Percentiles rank a stretch among this genome's conserved stretches.
Conservation (phyloP, 2,329 filamentous ascomycete genomes). For the Pseudonectria buxi region DNA sequence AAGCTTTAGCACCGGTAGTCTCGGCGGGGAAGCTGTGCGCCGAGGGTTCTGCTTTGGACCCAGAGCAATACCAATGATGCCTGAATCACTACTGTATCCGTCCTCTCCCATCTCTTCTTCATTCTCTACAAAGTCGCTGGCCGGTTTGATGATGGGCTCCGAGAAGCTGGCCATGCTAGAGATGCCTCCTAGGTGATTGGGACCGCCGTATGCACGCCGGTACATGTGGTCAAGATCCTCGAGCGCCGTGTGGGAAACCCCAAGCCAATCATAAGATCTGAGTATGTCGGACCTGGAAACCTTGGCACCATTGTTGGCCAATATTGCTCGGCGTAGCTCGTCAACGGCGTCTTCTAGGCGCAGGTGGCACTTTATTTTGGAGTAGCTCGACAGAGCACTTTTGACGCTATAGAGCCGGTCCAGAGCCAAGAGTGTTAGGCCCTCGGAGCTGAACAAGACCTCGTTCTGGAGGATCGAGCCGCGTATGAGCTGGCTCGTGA, state of each 20-base stretch:
- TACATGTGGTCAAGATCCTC: conserved; percentile 51
- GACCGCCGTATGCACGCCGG: conserved; percentile 47
- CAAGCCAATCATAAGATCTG: conserved; percentile 52
- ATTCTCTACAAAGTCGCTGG: conserved; percentile 16
- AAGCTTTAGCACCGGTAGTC: conserved; percentile 31
- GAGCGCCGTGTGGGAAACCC: conserved; percentile 43
- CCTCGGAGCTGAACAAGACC: conserved; percentile 52
- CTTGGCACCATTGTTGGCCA: conserved; percentile 44
- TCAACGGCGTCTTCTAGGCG: conserved; percentile 56
- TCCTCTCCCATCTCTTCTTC: conserved; percentile 15
- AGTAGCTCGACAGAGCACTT: conserved; percentile 51
- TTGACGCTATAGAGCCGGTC: conserved; percentile 62
- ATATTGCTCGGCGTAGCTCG: conserved; percentile 52
- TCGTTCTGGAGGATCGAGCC: conserved; percentile 55
- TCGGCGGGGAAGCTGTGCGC: conserved; percentile 20
- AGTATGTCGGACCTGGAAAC: conserved; percentile 45
- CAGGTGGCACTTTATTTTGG: conserved; percentile 35
- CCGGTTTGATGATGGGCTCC: conserved; percentile 17
- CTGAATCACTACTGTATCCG: conserved; percentile 5
- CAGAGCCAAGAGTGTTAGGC: conserved; percentile 52
- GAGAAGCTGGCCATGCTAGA: conserved; percentile 25
- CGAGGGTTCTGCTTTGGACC: conserved; percentile 11
- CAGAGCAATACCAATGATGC: conserved; percentile 18
- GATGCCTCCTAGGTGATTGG: conserved; percentile 39
- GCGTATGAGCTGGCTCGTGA: conserved; percentile 46